Evolutionary conservation across 1,284 basidiomycete genomes (phyloP).

Genomic region (Ceratobasidium sp.): DNA sequence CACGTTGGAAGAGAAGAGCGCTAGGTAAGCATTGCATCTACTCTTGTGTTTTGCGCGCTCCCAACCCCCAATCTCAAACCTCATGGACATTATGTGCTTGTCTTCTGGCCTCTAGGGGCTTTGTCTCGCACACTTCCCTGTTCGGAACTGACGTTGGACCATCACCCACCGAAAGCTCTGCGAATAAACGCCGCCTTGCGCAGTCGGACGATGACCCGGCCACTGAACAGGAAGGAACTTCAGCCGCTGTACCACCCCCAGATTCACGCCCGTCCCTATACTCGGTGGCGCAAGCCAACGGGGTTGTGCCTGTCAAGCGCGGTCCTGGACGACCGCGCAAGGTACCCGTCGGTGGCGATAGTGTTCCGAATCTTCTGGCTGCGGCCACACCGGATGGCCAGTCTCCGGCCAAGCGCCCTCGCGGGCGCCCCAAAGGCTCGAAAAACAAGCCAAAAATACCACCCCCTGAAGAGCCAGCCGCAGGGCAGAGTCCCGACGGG

Average conservation of each 20-base stretch:
- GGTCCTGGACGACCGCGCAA: slow-evolving; percentile 43
- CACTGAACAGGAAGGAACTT: slow-evolving; percentile 31
- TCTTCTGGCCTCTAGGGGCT: slow-evolving; percentile 40
- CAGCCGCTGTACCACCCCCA: slow-evolving; percentile 48
- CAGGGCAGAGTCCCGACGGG: neutral
- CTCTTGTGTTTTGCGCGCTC: slow-evolving; percentile 15
- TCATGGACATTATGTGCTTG: slow-evolving; percentile 14
- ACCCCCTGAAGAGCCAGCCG: slow-evolving; percentile 13
- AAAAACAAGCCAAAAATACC: slow-evolving; percentile 56
- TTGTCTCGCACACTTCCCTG: slow-evolving; percentile 40
- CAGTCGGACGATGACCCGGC: slow-evolving; percentile 19
- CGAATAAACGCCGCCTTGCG: slow-evolving; percentile 34
- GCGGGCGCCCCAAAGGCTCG: slow-evolving; percentile 61
- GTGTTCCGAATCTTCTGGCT: slow-evolving; percentile 1
- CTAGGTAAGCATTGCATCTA: slow-evolving; percentile 64
- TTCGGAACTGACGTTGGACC: slow-evolving; percentile 44
- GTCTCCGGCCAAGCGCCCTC: slow-evolving; percentile 57
- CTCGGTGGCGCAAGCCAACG: slow-evolving; percentile 27
- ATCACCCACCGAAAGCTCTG: slow-evolving; percentile 38
- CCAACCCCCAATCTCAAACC: slow-evolving; percentile 18
- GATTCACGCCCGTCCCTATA: slow-evolving; percentile 31
- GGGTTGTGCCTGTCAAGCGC: slow-evolving; percentile 24
- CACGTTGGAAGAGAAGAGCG: slow-evolving; percentile 76
- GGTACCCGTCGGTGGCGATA: slow-evolving; percentile 22
- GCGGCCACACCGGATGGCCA: slow-evolving; percentile 47